phyloP scores from a whole-genome alignment of 345 rosid genomes.

The Geranium rotundifolium region DNA sequence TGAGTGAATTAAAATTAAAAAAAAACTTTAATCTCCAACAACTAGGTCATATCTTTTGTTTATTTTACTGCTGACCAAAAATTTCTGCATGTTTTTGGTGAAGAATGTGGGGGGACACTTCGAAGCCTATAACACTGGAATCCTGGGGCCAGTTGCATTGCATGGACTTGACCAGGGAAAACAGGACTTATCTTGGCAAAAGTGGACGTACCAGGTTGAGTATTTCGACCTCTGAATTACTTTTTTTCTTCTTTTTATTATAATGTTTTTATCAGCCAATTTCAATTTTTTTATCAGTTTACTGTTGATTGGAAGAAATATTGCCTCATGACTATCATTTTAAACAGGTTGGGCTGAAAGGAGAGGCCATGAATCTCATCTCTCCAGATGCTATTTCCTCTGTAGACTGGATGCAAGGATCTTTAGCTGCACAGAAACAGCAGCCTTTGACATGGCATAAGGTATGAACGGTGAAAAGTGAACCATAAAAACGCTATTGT shows the following conservation, averaged over 20 bases:
- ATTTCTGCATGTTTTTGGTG: slow-evolving; percentile 8
- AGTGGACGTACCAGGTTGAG: slow-evolving; percentile 91
- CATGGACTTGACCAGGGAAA: slow-evolving; percentile 86
- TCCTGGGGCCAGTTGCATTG: slow-evolving; percentile 89
- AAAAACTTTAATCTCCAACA: too few species aligned
- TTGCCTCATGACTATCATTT: slow-evolving; percentile 4
- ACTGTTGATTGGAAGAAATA: neutral
- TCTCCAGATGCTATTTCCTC: slow-evolving; percentile 54
- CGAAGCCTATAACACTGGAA: slow-evolving; percentile 92
- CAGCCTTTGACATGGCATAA: slow-evolving; percentile 96
- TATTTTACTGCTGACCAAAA: neutral
- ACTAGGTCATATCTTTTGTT: neutral
- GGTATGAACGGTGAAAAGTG: slow-evolving; percentile 25
- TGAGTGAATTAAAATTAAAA: too few species aligned
- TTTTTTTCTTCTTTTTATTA: too few species aligned
- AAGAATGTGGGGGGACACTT: slow-evolving; percentile 95
- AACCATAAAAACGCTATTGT: neutral
- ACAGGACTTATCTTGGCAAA: slow-evolving; percentile 83
- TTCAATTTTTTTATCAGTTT: neutral
- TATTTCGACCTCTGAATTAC: slow-evolving; percentile 5
- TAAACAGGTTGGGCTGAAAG: slow-evolving; percentile 86
- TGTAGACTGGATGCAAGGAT: slow-evolving; percentile 62
- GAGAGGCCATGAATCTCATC: slow-evolving; percentile 82
- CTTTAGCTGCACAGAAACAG: slow-evolving; percentile 49
- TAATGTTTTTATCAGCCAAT: too few species aligned